Percentiles rank a stretch among this genome's conserved stretches.
phyloP scores from a whole-genome alignment of 228 moss, liverwort and hornwort genomes.

The Sphagnum fallax region DNA sequence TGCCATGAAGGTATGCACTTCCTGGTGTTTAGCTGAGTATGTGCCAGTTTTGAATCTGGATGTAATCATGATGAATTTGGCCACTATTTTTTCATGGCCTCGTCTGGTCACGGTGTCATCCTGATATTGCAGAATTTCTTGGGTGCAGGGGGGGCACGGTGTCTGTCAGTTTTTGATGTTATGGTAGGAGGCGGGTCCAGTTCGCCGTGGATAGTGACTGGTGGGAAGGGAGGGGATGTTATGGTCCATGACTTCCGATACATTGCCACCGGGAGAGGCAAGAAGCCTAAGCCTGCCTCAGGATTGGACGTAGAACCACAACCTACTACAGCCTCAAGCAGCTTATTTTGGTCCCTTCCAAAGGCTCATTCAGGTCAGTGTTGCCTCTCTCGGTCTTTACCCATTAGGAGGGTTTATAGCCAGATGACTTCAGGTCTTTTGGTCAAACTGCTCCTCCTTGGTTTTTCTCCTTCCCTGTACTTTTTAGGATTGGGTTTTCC shows the following conservation, averaged over 20 bases:
- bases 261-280: conserved; percentile 37
- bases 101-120: no score
- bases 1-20: conserved; percentile 52
- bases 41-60: neutral
- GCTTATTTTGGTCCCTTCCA: conserved; percentile 56
- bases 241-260: conserved; percentile 60
- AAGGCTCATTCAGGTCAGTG: conserved; percentile 49
- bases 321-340: conserved; percentile 18
- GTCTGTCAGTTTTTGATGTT: conserved; percentile 47
- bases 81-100: no score
- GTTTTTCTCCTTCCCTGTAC: no score
- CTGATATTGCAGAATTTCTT: neutral
- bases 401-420: neutral
- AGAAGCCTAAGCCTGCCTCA: conserved; percentile 15
- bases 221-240: conserved; percentile 61
- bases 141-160: conserved; percentile 54
- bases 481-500: no score
- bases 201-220: conserved; percentile 60
- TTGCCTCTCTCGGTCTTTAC: neutral
- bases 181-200: conserved; percentile 46
- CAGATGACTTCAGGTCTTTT: no score
- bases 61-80: no score
- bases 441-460: no score
- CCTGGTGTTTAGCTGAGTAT: neutral
- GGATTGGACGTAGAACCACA: conserved; percentile 3